Evolutionary conservation across 768 basidiomycete species (phyloP).

Genomic region (Tulasnella sp.): DNA sequence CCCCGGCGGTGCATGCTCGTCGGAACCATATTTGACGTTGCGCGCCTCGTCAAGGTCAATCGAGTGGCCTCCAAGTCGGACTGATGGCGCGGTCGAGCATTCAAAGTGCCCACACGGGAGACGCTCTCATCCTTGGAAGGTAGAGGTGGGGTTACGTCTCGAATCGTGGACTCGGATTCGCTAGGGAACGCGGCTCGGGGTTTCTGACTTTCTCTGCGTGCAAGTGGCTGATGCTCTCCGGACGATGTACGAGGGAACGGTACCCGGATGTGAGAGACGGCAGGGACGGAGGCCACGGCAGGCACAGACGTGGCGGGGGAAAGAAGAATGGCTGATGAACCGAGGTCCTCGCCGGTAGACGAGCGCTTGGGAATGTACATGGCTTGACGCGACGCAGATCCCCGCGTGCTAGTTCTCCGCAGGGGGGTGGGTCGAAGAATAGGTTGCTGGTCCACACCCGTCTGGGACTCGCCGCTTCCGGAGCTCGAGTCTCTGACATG

Average conservation of each 20-base stretch:
- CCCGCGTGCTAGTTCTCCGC: constrained; percentile 3
- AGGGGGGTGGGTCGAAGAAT: constrained; percentile 8
- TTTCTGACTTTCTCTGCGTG: not conserved
- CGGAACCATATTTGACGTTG: not conserved
- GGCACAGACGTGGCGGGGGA: no score
- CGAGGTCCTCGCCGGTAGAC: constrained; percentile 4
- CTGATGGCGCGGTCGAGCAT: constrained; percentile 23
- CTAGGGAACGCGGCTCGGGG: not conserved
- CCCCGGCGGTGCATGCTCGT: not conserved
- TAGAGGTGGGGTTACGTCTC: not conserved
- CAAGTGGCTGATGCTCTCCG: constrained; percentile 7
- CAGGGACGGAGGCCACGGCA: constrained; percentile 3
- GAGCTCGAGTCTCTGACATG: constrained; percentile 1
- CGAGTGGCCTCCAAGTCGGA: constrained; percentile 12
- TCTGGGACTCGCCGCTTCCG: not conserved
- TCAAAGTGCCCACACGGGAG: not conserved
- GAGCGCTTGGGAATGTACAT: constrained; percentile 11
- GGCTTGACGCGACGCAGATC: not conserved
- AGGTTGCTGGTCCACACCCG: not conserved
- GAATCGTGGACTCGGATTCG: not conserved
- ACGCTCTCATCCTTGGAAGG: not conserved
- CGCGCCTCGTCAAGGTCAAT: not conserved
- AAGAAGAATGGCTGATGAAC: not conserved
- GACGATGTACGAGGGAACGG: constrained; percentile 16
- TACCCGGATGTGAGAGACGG: constrained; percentile 13